Conservation (phyloP, 1,139 yeast species). For the Debaryomycetaceae sp. region DNA sequence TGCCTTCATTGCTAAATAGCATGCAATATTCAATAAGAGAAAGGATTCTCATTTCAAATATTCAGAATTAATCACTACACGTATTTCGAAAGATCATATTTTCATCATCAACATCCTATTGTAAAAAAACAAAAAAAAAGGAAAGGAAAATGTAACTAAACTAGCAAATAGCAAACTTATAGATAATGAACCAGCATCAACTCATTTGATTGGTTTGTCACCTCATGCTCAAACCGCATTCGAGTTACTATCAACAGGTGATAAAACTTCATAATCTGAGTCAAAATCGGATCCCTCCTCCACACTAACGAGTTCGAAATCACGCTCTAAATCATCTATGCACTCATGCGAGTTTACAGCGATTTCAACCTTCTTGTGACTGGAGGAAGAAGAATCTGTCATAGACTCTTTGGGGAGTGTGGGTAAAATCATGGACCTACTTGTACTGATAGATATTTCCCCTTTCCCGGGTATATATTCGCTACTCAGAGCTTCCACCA, state of each 20-base stretch:
- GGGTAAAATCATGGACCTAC: slow-evolving; percentile 31
- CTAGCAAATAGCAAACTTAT: not conserved
- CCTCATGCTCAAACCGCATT: not conserved
- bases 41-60: no score
- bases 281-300: slow-evolving; percentile 23
- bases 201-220: not conserved
- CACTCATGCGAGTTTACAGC: slow-evolving; percentile 7
- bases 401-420: slow-evolving; percentile 29
- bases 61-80: not conserved
- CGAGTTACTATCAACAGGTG: slow-evolving; percentile 20
- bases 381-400: slow-evolving; percentile 8
- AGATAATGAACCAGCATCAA: not conserved
- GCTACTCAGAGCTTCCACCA: not conserved
- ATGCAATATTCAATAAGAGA: not conserved
- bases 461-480: not conserved
- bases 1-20: slow-evolving; percentile 5
- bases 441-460: not conserved
- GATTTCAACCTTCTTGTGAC: slow-evolving; percentile 25
- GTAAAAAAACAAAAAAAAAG: not conserved
- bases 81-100: not conserved
- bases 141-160: not conserved
- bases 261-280: slow-evolving; percentile 41
- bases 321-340: slow-evolving; percentile 17
- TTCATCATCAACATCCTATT: not conserved
- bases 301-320: slow-evolving; percentile 33